phyloP scores from a whole-genome alignment of 352 stramenopile genomes.

The Pythium plurisporium region DNA sequence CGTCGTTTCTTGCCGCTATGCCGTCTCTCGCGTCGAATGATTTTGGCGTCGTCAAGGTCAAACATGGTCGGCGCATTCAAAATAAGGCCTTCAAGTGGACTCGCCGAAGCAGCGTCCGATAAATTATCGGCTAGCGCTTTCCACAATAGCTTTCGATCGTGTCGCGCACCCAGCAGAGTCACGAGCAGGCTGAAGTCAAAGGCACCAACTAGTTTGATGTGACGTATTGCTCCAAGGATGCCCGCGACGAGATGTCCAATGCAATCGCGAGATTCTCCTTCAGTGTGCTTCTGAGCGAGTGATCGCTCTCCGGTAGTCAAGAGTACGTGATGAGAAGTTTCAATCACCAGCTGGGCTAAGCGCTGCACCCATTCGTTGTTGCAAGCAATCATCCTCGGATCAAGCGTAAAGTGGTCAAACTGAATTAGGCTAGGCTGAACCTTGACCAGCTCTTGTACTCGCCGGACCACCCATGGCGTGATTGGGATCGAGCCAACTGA shows the following conservation, averaged over 20 bases:
- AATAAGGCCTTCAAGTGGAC: not conserved
- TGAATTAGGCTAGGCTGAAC: not conserved
- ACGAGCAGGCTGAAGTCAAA: conserved; percentile 3
- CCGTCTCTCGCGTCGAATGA: not conserved
- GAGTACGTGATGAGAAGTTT: not conserved
- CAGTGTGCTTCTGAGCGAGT: not conserved
- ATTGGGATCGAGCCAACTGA: not conserved
- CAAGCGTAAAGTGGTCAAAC: not conserved
- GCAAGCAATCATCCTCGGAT: conserved; percentile 4
- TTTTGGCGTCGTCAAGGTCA: conserved; percentile 1
- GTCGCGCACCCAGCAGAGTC: not conserved
- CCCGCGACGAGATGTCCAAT: not conserved
- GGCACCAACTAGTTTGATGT: not conserved
- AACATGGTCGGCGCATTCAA: not conserved
- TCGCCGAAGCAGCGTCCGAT: not conserved
- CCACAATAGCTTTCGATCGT: not conserved
- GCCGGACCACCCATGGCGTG: not conserved
- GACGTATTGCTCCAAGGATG: not conserved
- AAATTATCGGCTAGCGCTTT: not conserved
- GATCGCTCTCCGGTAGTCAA: not conserved
- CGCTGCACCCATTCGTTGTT: not conserved
- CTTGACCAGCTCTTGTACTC: not conserved
- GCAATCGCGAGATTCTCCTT: not conserved
- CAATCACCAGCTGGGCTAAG: not conserved
- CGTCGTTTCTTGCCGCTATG: not conserved